Evolutionary conservation across 2,329 filamentous ascomycete species (phyloP).

Genomic region (Camptophora hylomeconis): DNA sequence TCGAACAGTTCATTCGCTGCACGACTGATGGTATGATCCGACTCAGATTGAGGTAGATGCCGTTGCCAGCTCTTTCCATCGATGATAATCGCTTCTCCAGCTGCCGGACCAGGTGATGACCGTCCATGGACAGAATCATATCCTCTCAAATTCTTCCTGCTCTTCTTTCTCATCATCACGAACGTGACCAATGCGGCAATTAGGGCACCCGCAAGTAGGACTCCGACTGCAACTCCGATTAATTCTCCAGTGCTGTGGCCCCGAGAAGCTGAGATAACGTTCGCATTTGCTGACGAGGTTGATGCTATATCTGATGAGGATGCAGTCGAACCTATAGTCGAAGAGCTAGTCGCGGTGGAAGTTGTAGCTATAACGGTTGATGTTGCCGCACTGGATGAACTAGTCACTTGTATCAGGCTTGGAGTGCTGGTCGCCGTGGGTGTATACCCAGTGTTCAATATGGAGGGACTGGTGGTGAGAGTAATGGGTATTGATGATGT

Average conservation of each 20-base stretch:
- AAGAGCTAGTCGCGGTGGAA: background rate
- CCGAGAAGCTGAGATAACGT: too few species aligned
- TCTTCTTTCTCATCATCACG: constrained; percentile 15
- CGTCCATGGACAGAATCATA: too few species aligned
- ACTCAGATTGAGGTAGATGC: constrained; percentile 19
- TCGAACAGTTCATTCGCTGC: constrained; percentile 21
- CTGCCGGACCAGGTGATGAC: background rate
- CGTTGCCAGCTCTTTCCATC: constrained; percentile 4
- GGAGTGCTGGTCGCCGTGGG: background rate
- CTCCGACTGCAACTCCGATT: constrained; percentile 19
- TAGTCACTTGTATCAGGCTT: background rate
- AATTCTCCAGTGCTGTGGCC: constrained; percentile 12
- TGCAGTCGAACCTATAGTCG: too few species aligned
- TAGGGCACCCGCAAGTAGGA: constrained; percentile 15
- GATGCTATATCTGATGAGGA: too few species aligned
- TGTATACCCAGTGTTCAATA: background rate
- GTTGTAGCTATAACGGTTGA: constrained; percentile 6
- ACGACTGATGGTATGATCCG: constrained; percentile 18
- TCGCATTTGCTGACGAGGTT: too few species aligned
- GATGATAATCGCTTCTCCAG: constrained; percentile 1
- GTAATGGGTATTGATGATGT: too few species aligned
- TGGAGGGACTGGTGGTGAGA: too few species aligned
- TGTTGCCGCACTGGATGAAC: constrained; percentile 8
- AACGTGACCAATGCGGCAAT: constrained; percentile 14
- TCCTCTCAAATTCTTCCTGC: too few species aligned